phyloP scores from a whole-genome alignment of 371 early-diverging fungal species.

The Circinella minor region DNA sequence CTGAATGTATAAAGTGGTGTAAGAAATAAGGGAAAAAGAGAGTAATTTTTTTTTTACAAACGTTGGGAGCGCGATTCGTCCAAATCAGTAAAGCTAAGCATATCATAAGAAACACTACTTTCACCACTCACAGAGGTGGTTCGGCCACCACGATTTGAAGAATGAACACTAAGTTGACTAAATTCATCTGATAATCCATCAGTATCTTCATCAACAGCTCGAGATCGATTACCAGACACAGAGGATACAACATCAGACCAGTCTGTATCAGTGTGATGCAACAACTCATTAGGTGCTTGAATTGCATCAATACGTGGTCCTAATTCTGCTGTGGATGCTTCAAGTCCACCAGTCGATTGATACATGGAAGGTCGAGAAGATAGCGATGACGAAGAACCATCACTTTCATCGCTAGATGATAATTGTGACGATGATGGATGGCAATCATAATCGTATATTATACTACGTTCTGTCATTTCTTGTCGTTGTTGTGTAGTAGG shows the following conservation, averaged over 20 bases:
- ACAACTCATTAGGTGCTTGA: constrained; percentile 1
- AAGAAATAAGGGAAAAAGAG: too few species aligned
- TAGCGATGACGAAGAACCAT: neutral
- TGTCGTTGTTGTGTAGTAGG: neutral
- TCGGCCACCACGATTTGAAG: neutral
- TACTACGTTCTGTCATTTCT: neutral
- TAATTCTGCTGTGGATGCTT: neutral
- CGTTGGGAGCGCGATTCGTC: neutral
- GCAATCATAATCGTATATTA: neutral
- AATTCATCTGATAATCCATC: constrained; percentile 5
- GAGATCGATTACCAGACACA: neutral
- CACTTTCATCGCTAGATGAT: neutral
- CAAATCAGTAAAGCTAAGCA: constrained; percentile 1
- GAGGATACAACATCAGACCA: constrained; percentile 3
- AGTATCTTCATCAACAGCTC: neutral
- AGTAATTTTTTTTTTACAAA: neutral
- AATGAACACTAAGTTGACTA: constrained; percentile 7
- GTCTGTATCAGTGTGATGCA: neutral
- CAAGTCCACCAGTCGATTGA: constrained; percentile 2
- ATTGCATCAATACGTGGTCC: constrained; percentile 4
- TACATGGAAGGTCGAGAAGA: neutral
- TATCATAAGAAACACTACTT: constrained; percentile 4
- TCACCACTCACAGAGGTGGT: neutral
- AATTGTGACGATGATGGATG: neutral
- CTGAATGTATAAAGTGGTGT: too few species aligned